These are phyloP conservation scores for Chytriomyces confervae DNA, from an alignment of 192 early-diverging fungal species.

Conservation along the genomic window DNA sequence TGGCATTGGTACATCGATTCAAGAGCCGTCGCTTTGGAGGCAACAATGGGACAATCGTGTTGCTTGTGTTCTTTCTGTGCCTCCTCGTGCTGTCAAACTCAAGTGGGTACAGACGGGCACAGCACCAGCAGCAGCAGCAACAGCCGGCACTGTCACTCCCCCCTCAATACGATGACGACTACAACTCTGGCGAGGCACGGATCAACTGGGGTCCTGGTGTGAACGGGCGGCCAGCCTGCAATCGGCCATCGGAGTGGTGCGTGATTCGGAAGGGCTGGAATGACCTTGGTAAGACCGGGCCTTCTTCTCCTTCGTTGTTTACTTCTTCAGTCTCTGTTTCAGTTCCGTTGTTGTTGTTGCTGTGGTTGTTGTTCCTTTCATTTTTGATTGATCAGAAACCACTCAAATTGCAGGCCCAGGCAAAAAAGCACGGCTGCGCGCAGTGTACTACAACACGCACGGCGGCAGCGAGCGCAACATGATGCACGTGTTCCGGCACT, in stretches of 20 bases:
- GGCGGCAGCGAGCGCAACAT: slow-evolving; percentile 6
- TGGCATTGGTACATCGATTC: too few species aligned
- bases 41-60: too few species aligned
- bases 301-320: neutral
- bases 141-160: neutral
- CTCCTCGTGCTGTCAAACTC: neutral
- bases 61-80: neutral
- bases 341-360: neutral
- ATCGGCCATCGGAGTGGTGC: neutral
- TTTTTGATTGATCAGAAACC: neutral
- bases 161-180: neutral
- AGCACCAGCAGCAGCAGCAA: neutral
- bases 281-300: neutral
- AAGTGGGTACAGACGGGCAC: neutral
- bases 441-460: slow-evolving; percentile 29
- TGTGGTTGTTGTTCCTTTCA: neutral
- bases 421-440: neutral
- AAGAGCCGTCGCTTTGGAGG: too few species aligned
- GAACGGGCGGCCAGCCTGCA: neutral
- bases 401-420: neutral
- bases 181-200: neutral
- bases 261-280: neutral
- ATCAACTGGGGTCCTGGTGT: neutral
- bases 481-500: neutral
- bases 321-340: neutral